These are phyloP conservation scores for Protostelium mycophagum DNA, from an alignment of 78 protist species.

Conservation along the genomic window DNA sequence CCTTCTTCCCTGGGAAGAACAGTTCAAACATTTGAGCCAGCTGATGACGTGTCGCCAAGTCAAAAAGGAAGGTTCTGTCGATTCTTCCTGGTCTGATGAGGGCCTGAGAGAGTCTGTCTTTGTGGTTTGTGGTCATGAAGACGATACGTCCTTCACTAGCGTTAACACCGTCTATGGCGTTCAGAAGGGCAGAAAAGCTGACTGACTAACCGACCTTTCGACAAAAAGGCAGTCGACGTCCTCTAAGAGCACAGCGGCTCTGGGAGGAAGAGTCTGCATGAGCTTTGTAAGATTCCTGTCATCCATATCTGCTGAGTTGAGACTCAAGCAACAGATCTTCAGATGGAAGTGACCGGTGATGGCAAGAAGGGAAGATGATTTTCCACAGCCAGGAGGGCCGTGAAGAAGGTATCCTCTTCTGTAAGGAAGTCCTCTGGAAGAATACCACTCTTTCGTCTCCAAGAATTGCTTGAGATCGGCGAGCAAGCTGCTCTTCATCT, in stretches of 20 bases:
- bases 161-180: slow-evolving; percentile 68
- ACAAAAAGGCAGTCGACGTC: neutral
- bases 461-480: slow-evolving; percentile 23
- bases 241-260: neutral
- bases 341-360: neutral
- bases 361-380: neutral
- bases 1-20: slow-evolving; percentile 24
- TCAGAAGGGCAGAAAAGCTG: slow-evolving; percentile 61
- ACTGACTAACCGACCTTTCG: neutral
- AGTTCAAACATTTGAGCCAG: slow-evolving; percentile 1
- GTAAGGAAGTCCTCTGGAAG: slow-evolving; percentile 73
- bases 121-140: slow-evolving; percentile 78
- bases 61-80: slow-evolving; percentile 40
- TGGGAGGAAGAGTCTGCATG: neutral
- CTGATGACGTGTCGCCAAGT: slow-evolving; percentile 26
- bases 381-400: slow-evolving; percentile 86
- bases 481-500: neutral
- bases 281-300: neutral
- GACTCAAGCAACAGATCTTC: neutral
- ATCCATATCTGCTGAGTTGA: neutral
- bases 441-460: slow-evolving; percentile 9
- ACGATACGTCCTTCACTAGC: slow-evolving; percentile 45
- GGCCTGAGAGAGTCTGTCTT: slow-evolving; percentile 54
- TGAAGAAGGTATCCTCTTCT: slow-evolving; percentile 77
- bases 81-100: slow-evolving; percentile 69